Conservation (phyloP, 306 rosid genomes). For the Echinosophora koreensis region DNA sequence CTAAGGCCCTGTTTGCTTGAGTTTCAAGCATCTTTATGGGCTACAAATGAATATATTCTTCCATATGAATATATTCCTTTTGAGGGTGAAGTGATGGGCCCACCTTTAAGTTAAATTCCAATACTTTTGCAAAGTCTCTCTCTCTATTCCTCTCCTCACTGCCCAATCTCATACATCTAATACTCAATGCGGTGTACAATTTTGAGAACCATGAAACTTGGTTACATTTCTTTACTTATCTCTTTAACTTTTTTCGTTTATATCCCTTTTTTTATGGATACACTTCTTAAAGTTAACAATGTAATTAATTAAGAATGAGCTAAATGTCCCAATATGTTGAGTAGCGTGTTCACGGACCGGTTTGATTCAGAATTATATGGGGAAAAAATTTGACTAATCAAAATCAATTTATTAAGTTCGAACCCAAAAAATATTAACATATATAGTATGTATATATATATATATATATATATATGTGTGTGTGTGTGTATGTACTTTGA, state of each 20-base stretch:
- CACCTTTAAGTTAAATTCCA: slow-evolving; percentile 57
- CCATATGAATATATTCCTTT: slow-evolving; percentile 86
- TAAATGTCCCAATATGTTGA: neutral
- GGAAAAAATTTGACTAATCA: too few species aligned
- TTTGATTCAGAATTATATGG: too few species aligned
- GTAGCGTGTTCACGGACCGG: neutral
- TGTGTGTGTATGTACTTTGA: too few species aligned
- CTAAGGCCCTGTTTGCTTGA: slow-evolving; percentile 93
- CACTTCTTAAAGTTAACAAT: neutral
- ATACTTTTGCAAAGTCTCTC: slow-evolving; percentile 43
- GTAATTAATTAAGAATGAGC: neutral
- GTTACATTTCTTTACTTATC: neutral
- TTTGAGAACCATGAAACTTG: neutral
- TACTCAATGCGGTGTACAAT: neutral
- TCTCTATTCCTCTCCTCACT: neutral
- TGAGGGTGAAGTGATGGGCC: slow-evolving; percentile 68
- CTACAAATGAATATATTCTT: slow-evolving; percentile 76
- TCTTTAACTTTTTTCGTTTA: neutral
- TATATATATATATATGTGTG: too few species aligned
- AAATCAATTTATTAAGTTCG: too few species aligned
- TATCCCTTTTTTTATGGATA: neutral
- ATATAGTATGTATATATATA: too few species aligned
- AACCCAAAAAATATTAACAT: too few species aligned
- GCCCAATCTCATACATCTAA: neutral
- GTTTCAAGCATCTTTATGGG: slow-evolving; percentile 91